These are phyloP conservation scores for Phoma sp. DNA, from an alignment of 2,329 filamentous ascomycete species.

Conservation along the genomic window DNA sequence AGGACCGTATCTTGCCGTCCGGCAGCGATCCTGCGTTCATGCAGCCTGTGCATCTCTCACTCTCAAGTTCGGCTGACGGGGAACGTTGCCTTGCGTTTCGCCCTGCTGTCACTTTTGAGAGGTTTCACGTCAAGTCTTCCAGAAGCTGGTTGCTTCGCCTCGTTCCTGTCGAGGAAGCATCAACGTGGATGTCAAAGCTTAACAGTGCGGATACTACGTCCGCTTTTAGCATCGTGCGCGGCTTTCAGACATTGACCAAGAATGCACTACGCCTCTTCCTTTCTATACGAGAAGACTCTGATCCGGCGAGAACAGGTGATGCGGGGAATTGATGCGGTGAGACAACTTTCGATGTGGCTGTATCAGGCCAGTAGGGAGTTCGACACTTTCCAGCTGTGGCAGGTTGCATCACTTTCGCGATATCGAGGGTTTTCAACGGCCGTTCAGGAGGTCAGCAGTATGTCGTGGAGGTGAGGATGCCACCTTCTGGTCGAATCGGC, in stretches of 20 bases:
- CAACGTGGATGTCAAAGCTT: constrained; percentile 31
- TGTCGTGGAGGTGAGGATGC: constrained; percentile 5
- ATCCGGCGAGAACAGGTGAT: constrained; percentile 22
- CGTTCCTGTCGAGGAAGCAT: constrained; percentile 24
- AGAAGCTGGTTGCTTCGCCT: constrained; percentile 32
- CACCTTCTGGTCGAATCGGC: constrained; percentile 7
- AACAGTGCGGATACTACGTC: constrained; percentile 27
- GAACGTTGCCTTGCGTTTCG: constrained; percentile 26
- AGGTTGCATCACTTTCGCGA: constrained; percentile 17
- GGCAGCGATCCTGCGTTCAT: constrained; percentile 32
- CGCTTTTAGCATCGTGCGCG: constrained; percentile 20
- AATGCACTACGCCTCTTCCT: constrained; percentile 15
- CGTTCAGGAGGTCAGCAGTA: constrained; percentile 5
- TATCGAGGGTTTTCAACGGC: neutral
- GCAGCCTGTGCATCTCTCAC: constrained; percentile 33
- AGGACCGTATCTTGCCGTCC: constrained; percentile 16
- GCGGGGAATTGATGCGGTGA: constrained; percentile 29
- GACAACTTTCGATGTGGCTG: constrained; percentile 32
- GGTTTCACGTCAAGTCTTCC: constrained; percentile 44
- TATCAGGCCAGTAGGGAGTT: constrained; percentile 24
- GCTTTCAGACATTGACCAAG: constrained; percentile 23
- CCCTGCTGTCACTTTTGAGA: constrained; percentile 33
- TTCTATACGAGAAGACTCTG: constrained; percentile 15
- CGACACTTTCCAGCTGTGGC: constrained; percentile 17
- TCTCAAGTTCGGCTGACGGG: constrained; percentile 25